Evolutionary conservation across 2,329 filamentous ascomycete species (phyloP).

Genomic region (Hymenoscyphus scutula): DNA sequence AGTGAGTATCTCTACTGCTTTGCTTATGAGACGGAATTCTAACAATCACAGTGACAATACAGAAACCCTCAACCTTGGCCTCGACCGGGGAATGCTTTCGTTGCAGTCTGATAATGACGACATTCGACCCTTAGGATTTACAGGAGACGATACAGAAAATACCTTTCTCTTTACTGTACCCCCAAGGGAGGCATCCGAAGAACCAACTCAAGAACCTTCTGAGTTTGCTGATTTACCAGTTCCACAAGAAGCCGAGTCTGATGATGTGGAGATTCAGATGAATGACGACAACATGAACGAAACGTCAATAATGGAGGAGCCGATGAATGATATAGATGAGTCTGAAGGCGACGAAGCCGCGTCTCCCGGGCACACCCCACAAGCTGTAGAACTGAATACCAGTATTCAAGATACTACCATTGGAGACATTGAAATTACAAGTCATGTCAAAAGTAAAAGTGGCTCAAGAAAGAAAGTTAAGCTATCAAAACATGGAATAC

Average conservation of each 20-base stretch:
- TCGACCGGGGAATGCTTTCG: constrained; percentile 21
- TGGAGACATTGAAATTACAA: constrained; percentile 11
- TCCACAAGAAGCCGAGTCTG: neutral
- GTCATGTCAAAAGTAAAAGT: constrained; percentile 23
- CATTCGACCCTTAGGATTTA: constrained; percentile 28
- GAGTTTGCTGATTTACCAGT: neutral
- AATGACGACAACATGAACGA: constrained; percentile 2
- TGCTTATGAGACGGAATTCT: neutral
- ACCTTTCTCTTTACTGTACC: constrained; percentile 36
- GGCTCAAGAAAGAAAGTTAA: constrained; percentile 51
- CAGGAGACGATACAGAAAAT: constrained; percentile 35
- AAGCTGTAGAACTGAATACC: constrained; percentile 23
- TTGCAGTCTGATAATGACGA: constrained; percentile 32
- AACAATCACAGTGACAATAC: constrained; percentile 27
- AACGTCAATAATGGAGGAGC: constrained; percentile 12
- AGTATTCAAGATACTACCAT: constrained; percentile 24
- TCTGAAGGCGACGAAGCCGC: constrained; percentile 27
- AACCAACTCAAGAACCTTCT: neutral
- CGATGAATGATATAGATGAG: constrained; percentile 15
- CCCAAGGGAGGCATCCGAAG: constrained; percentile 25
- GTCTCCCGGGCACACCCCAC: constrained; percentile 16
- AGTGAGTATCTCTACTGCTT: constrained; percentile 17
- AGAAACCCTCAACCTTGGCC: constrained; percentile 21
- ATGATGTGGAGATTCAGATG: constrained; percentile 4
- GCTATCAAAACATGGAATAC: constrained; percentile 68